A percentile compares a stretch with the other conserved stretches of the same genome.
Evolutionary conservation across 345 rosid species (phyloP).

Genomic region (Mercurialis annua): DNA sequence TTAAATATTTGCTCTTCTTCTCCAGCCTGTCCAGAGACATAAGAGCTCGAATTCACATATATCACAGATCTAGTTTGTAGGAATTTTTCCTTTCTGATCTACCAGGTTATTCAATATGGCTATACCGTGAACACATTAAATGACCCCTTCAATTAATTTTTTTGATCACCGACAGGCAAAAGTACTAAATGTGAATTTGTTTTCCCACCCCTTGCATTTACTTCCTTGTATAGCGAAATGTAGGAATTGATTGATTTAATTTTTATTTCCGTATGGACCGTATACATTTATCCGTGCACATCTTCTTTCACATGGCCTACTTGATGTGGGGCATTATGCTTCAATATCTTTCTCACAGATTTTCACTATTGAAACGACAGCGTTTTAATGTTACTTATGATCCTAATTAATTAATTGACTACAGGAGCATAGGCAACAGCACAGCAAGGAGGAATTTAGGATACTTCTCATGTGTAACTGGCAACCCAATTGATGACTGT

Average conservation of each 20-base stretch:
- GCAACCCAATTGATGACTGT: constrained; percentile 30
- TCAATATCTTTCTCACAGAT: constrained; percentile 2
- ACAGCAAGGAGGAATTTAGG: constrained; percentile 45
- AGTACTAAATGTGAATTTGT: constrained; percentile 13
- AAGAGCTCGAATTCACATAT: constrained; percentile 6
- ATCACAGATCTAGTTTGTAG: constrained; percentile 18
- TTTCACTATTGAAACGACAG: not conserved
- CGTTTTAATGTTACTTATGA: not conserved
- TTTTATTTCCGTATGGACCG: constrained; percentile 30
- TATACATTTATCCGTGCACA: constrained; percentile 20
- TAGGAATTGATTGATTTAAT: not conserved
- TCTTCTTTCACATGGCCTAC: constrained; percentile 33
- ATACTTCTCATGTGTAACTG: constrained; percentile 24
- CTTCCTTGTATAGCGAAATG: constrained; percentile 10
- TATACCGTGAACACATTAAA: constrained; percentile 14
- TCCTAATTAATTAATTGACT: constrained; percentile 1
- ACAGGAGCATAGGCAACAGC: constrained; percentile 70
- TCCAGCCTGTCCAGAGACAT: constrained; percentile 26
- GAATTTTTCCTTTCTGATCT: not conserved
- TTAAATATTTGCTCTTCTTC: constrained; percentile 15
- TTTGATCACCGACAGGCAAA: constrained; percentile 32
- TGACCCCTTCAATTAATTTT: constrained; percentile 16
- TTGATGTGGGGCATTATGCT: constrained; percentile 2
- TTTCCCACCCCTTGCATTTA: constrained; percentile 17
- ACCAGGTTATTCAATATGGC: not conserved